Conservation (phyloP, 1,139 yeast genomes). For the Candida gigantensis region DNA sequence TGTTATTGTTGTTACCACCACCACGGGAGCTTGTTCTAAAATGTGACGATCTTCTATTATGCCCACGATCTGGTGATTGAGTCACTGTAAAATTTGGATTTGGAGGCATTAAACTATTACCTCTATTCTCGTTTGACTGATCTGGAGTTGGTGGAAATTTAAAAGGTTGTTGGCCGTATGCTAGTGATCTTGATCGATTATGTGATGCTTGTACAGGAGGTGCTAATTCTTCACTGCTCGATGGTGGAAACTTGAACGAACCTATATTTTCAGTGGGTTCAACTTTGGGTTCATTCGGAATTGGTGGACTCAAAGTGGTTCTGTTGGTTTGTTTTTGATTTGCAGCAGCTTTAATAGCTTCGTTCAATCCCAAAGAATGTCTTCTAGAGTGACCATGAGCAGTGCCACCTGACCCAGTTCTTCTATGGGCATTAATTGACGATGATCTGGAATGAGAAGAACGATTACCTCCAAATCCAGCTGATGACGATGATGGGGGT, state of each 20-base stretch:
- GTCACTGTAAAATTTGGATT: slow-evolving; percentile 44
- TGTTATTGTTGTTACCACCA: slow-evolving; percentile 46
- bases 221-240: slow-evolving; percentile 14
- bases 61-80: slow-evolving; percentile 45
- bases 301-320: slow-evolving; percentile 38
- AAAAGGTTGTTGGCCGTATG: slow-evolving; percentile 48
- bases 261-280: slow-evolving; percentile 24
- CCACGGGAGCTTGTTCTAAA: slow-evolving; percentile 59
- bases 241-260: slow-evolving; percentile 38
- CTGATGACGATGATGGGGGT: slow-evolving; percentile 31
- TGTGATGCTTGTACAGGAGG: slow-evolving; percentile 26
- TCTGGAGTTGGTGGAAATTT: slow-evolving; percentile 34
- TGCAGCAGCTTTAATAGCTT: slow-evolving; percentile 97
- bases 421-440: slow-evolving; percentile 35
- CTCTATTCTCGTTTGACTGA: slow-evolving; percentile 7
- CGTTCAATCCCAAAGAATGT: slow-evolving; percentile 88
- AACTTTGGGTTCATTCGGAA: slow-evolving; percentile 16
- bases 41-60: slow-evolving; percentile 51
- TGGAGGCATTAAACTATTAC: slow-evolving; percentile 40
- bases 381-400: slow-evolving; percentile 77
- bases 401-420: slow-evolving; percentile 24
- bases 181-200: slow-evolving; percentile 39
- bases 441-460: slow-evolving; percentile 43
- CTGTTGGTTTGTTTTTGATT: slow-evolving; percentile 64
- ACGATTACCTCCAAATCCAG: slow-evolving; percentile 14